Conservation (phyloP, 2,329 filamentous ascomycete species). For the Mycosphaerella arachidis region DNA sequence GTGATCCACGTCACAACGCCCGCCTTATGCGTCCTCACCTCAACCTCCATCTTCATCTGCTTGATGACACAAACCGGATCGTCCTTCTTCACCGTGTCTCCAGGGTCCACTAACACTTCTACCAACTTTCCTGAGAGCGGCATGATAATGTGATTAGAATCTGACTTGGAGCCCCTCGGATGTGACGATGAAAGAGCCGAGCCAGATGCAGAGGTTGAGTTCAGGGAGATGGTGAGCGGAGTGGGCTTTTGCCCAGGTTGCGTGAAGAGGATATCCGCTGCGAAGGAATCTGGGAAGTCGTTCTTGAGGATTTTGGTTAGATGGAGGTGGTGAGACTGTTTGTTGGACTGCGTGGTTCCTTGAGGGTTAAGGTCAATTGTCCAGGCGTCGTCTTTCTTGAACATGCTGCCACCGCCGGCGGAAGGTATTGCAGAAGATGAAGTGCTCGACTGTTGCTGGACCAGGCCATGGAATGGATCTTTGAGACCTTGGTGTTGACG, state of each 20-base stretch:
- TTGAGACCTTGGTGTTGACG: constrained; percentile 7
- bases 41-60: constrained; percentile 69
- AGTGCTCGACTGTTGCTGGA: constrained; percentile 16
- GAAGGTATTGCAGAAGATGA: constrained; percentile 27
- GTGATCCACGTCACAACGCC: constrained; percentile 50
- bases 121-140: constrained; percentile 58
- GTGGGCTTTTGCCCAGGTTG: constrained; percentile 31
- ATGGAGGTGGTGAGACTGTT: constrained; percentile 48
- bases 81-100: constrained; percentile 47
- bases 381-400: constrained; percentile 36
- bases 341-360: neutral
- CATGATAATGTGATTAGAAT: constrained; percentile 51
- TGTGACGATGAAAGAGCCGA: constrained; percentile 37
- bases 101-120: constrained; percentile 54
- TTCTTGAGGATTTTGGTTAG: constrained; percentile 54
- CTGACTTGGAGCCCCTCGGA: constrained; percentile 46
- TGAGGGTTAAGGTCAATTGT: constrained; percentile 19
- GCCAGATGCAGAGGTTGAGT: constrained; percentile 42
- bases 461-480: constrained; percentile 25
- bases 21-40: constrained; percentile 49
- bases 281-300: constrained; percentile 54
- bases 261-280: constrained; percentile 51
- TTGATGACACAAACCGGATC: constrained; percentile 56
- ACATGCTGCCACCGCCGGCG: constrained; percentile 41
- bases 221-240: constrained; percentile 41